Percentiles rank a stretch among this genome's conserved stretches.
phyloP scores from a whole-genome alignment of 805 yeast species.

The Starmerella sirachaensis region DNA sequence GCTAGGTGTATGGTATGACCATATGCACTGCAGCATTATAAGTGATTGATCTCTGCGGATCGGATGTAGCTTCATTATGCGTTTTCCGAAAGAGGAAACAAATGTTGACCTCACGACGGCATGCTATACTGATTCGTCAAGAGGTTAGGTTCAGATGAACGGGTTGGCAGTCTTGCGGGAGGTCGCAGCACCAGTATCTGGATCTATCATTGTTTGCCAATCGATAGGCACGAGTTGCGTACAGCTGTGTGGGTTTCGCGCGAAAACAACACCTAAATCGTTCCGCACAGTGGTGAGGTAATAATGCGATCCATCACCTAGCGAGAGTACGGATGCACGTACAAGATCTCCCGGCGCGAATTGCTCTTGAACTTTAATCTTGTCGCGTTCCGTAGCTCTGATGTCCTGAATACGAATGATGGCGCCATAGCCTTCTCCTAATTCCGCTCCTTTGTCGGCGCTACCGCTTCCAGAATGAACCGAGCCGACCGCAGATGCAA shows the following conservation, averaged over 20 bases:
- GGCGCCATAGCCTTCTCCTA: slow-evolving; percentile 84
- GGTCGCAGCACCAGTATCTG: slow-evolving; percentile 61
- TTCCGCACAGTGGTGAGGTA: slow-evolving; percentile 81
- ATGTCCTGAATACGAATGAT: slow-evolving; percentile 78
- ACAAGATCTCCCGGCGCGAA: slow-evolving; percentile 89
- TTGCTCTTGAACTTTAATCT: slow-evolving; percentile 63
- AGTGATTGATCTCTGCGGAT: too few species aligned
- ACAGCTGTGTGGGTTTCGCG: slow-evolving; percentile 58
- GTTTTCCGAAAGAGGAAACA: too few species aligned
- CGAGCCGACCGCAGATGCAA: slow-evolving; percentile 29
- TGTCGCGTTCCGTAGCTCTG: slow-evolving; percentile 81
- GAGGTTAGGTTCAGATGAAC: slow-evolving; percentile 29
- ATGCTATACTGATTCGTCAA: too few species aligned
- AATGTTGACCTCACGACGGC: too few species aligned
- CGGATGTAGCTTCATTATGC: too few species aligned
- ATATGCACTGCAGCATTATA: too few species aligned
- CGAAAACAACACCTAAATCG: slow-evolving; percentile 89
- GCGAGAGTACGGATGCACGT: slow-evolving; percentile 62
- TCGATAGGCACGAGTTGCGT: slow-evolving; percentile 76
- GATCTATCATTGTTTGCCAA: slow-evolving; percentile 89
- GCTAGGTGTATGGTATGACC: too few species aligned
- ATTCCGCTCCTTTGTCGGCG: slow-evolving; percentile 32
- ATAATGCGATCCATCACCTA: slow-evolving; percentile 90
- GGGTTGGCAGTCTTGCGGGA: slow-evolving; percentile 89
- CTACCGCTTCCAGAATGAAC: slow-evolving; percentile 21